A percentile compares a stretch with the other conserved stretches of the same genome.
These are phyloP conservation scores for Myriosclerotinia curreyana DNA, from an alignment of 2,329 filamentous ascomycete genomes.

Conservation along the genomic window DNA sequence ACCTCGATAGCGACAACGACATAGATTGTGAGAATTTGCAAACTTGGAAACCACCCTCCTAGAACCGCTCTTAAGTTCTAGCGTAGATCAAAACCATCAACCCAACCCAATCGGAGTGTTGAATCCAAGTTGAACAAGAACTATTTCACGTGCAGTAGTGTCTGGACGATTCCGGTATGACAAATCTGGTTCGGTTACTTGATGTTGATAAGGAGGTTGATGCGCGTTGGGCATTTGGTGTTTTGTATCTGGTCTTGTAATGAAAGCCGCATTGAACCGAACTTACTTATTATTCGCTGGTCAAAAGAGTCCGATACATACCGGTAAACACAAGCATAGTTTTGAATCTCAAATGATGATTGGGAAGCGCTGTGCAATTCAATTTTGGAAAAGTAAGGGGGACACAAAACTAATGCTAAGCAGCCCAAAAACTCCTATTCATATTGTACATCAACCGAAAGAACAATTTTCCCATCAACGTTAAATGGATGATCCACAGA, in stretches of 20 bases:
- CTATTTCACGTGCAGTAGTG: neutral
- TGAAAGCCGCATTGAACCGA: neutral
- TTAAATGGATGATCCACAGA: conserved; percentile 16
- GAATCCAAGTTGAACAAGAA: neutral
- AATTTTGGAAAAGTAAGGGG: neutral
- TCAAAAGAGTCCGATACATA: neutral
- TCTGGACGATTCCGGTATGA: neutral
- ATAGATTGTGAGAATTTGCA: neutral
- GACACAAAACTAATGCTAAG: neutral
- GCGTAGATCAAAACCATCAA: neutral
- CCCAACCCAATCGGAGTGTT: neutral
- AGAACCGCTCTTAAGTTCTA: neutral
- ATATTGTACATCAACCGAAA: neutral
- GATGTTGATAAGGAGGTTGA: neutral
- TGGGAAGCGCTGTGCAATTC: neutral
- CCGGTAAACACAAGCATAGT: neutral
- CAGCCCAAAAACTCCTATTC: neutral
- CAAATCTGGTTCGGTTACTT: neutral
- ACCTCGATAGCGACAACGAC: neutral
- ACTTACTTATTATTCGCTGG: neutral
- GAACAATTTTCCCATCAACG: conserved; percentile 2
- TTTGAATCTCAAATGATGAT: neutral
- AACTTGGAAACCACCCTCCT: neutral
- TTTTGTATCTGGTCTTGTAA: neutral
- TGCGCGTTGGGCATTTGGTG: neutral